These are phyloP conservation scores for Vinca major DNA, from an alignment of 305 asterid genomes.

Conservation along the genomic window DNA sequence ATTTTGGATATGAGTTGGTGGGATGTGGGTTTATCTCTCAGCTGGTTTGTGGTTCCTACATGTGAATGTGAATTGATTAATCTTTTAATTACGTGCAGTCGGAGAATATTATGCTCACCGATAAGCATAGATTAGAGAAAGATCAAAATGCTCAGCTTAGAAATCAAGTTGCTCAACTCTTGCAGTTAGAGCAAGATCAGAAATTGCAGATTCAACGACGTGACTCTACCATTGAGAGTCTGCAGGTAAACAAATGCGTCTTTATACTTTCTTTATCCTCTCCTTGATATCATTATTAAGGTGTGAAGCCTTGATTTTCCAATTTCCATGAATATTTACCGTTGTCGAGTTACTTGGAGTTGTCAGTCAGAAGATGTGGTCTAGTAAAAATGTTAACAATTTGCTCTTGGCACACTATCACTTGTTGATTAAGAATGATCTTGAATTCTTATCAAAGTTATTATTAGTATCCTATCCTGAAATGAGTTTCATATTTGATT, in stretches of 20 bases:
- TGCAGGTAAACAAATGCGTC: constrained; percentile 49
- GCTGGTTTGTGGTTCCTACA: neutral
- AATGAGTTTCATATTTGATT: neutral
- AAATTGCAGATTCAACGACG: constrained; percentile 66
- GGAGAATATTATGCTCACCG: constrained; percentile 64
- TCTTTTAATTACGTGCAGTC: constrained; percentile 44
- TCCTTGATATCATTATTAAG: neutral
- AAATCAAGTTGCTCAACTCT: constrained; percentile 67
- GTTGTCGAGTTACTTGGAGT: neutral
- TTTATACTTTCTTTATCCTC: neutral
- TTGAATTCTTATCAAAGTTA: neutral
- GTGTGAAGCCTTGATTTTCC: neutral
- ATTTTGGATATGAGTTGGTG: too few species aligned
- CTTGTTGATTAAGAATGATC: neutral
- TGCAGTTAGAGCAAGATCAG: constrained; percentile 73
- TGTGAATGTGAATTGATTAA: constrained; percentile 1
- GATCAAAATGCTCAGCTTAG: constrained; percentile 73
- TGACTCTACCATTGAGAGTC: constrained; percentile 68
- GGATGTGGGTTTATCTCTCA: neutral
- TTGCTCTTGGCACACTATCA: neutral
- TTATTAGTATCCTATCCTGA: neutral
- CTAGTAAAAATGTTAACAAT: neutral
- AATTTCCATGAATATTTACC: neutral
- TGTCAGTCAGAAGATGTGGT: neutral
- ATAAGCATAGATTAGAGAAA: constrained; percentile 74